These are phyloP conservation scores for Aureobasidium pullulans DNA, from an alignment of 2,329 filamentous ascomycete genomes.

Conservation along the genomic window DNA sequence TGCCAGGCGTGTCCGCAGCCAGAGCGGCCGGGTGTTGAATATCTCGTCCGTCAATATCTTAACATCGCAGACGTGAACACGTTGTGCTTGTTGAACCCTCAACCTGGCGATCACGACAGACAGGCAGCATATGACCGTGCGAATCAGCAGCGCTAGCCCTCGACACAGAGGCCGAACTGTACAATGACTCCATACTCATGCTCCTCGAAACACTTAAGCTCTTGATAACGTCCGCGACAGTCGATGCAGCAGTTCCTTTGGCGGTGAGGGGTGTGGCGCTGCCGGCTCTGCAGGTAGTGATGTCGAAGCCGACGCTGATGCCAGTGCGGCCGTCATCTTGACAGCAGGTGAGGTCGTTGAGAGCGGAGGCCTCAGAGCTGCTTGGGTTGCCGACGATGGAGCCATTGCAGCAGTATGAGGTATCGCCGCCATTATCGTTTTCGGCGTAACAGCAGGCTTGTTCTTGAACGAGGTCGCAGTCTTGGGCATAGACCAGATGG, in stretches of 20 bases:
- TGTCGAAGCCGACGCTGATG: neutral
- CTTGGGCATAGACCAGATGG: neutral
- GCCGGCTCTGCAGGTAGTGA: neutral
- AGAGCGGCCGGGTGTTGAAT: too few relatives aligned
- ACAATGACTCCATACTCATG: neutral
- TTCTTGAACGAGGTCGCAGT: neutral
- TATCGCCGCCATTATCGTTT: neutral
- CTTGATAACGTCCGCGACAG: neutral
- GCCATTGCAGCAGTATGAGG: constrained; percentile 1
- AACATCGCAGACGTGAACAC: too few relatives aligned
- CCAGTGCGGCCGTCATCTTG: neutral
- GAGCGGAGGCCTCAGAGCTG: neutral
- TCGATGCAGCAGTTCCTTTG: neutral
- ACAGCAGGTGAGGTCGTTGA: constrained; percentile 1
- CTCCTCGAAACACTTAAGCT: neutral
- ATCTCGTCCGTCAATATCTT: too few relatives aligned
- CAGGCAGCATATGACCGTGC: too few relatives aligned
- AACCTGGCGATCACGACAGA: too few relatives aligned
- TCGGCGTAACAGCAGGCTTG: neutral
- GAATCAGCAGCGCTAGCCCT: neutral
- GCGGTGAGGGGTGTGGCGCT: neutral
- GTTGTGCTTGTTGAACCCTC: too few relatives aligned
- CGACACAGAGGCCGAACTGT: neutral
- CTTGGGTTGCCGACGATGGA: neutral
- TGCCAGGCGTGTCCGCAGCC: too few relatives aligned